phyloP scores from a whole-genome alignment of 345 rosid species.

The Aquilaria yunnanensis region DNA sequence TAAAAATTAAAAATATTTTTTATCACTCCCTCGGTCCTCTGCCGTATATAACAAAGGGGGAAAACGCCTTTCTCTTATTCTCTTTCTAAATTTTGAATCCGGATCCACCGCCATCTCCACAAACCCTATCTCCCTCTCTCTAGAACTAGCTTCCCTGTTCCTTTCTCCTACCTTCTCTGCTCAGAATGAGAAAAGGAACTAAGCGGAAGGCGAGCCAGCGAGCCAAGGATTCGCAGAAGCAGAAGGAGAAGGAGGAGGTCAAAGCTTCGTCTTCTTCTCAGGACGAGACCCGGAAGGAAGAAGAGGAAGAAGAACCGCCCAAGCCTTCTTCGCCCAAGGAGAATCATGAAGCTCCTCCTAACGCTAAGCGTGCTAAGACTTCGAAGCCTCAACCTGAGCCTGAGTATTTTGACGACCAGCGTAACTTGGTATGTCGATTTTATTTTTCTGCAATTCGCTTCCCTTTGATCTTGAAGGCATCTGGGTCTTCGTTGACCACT shows the following conservation, averaged over 20 bases:
- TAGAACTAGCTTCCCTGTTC: neutral
- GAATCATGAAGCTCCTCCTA: constrained; percentile 27
- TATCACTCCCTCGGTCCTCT: neutral
- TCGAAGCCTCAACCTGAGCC: constrained; percentile 54
- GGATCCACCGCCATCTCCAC: constrained; percentile 19
- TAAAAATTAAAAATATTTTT: neutral
- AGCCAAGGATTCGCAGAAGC: constrained; percentile 18
- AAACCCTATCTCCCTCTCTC: constrained; percentile 11
- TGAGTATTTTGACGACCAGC: constrained; percentile 77
- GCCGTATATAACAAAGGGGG: too few species aligned
- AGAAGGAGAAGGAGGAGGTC: constrained; percentile 8
- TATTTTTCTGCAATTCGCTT: neutral
- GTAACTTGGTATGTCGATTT: constrained; percentile 55
- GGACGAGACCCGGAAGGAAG: constrained; percentile 1
- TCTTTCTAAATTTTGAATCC: constrained; percentile 24
- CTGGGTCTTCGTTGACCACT: neutral
- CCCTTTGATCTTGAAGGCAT: neutral
- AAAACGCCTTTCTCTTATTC: neutral
- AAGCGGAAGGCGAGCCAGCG: constrained; percentile 34
- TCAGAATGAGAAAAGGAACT: constrained; percentile 37
- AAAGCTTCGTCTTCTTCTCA: constrained; percentile 21
- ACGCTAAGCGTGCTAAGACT: constrained; percentile 47
- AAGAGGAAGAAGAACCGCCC: constrained; percentile 5
- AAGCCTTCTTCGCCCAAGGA: constrained; percentile 12
- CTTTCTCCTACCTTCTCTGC: neutral